Percentiles rank a stretch among this genome's conserved stretches.
phyloP scores from a whole-genome alignment of 805 yeast genomes.

The Ogataea nitratoaversa region DNA sequence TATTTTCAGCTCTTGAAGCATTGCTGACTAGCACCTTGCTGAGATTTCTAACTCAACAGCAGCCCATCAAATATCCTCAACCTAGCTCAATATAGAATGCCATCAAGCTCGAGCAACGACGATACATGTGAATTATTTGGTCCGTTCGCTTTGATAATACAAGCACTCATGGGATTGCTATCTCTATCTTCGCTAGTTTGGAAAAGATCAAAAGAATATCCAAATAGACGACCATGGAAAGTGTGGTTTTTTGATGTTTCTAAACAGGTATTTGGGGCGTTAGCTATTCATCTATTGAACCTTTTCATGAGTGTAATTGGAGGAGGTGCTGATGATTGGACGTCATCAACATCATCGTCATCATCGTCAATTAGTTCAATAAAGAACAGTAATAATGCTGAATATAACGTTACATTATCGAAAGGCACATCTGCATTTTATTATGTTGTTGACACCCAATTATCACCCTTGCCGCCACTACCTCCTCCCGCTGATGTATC shows the following conservation, averaged over 20 bases:
- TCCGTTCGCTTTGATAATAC: constrained; percentile 80
- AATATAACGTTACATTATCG: not conserved
- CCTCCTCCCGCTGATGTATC: constrained; percentile 17
- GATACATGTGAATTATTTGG: constrained; percentile 72
- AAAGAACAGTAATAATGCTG: no score
- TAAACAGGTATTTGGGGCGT: constrained; percentile 84
- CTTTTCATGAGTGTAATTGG: constrained; percentile 64
- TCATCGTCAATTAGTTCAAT: no score
- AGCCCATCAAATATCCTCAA: no score
- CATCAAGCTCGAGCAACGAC: constrained; percentile 14
- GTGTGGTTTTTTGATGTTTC: constrained; percentile 89
- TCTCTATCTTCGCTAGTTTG: constrained; percentile 70
- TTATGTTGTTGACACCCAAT: constrained; percentile 3
- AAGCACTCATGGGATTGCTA: constrained; percentile 67
- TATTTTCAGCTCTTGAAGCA: no score
- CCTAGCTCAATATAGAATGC: not conserved
- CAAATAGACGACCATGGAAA: constrained; percentile 75
- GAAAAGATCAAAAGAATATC: constrained; percentile 76
- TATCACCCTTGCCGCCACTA: not conserved
- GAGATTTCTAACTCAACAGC: no score
- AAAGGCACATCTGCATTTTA: constrained; percentile 8
- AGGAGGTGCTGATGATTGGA: constrained; percentile 25
- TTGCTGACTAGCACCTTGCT: no score
- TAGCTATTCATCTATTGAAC: constrained; percentile 78
- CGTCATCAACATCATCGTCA: not conserved